Conservation (phyloP, 2,329 filamentous ascomycete genomes). For the Akanthomyces muscarius region DNA sequence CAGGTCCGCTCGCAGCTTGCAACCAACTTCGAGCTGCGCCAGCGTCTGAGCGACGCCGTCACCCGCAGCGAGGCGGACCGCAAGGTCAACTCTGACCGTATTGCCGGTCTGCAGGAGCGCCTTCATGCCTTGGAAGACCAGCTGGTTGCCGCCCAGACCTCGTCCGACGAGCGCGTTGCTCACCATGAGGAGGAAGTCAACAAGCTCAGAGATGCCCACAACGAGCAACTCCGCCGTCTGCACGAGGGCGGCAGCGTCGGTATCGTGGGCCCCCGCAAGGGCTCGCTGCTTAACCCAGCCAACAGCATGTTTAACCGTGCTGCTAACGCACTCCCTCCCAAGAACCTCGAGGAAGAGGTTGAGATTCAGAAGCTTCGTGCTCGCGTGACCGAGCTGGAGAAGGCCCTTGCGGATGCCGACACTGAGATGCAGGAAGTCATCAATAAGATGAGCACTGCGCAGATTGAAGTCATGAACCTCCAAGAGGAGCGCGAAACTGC, state of each 20-base stretch:
- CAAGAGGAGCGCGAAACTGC: constrained; percentile 73
- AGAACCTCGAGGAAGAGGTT: constrained; percentile 66
- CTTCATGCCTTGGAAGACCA: constrained; percentile 81
- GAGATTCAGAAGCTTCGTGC: constrained; percentile 73
- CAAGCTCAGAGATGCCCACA: constrained; percentile 71
- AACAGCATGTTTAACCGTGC: constrained; percentile 29
- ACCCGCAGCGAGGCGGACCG: constrained; percentile 80
- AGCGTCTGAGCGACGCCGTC: constrained; percentile 74
- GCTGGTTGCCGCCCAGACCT: constrained; percentile 75
- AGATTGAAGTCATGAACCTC: constrained; percentile 78
- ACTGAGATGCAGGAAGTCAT: constrained; percentile 80
- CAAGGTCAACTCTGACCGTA: constrained; percentile 72
- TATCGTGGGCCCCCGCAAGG: constrained; percentile 31
- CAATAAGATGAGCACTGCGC: constrained; percentile 71
- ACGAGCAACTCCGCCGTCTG: constrained; percentile 70
- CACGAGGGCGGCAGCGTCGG: constrained; percentile 41
- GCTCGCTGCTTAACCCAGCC: constrained; percentile 33
- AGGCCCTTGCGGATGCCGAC: constrained; percentile 56
- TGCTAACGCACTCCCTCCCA: constrained; percentile 52
- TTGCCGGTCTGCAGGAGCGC: constrained; percentile 76
- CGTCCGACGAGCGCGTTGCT: constrained; percentile 77
- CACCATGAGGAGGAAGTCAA: constrained; percentile 84
- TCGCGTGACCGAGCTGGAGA: constrained; percentile 80
- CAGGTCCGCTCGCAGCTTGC: constrained; percentile 78
- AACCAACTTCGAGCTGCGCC: constrained; percentile 70